These are phyloP conservation scores for Chrysochromulina parva DNA, from an alignment of 78 protist genomes.

Conservation along the genomic window DNA sequence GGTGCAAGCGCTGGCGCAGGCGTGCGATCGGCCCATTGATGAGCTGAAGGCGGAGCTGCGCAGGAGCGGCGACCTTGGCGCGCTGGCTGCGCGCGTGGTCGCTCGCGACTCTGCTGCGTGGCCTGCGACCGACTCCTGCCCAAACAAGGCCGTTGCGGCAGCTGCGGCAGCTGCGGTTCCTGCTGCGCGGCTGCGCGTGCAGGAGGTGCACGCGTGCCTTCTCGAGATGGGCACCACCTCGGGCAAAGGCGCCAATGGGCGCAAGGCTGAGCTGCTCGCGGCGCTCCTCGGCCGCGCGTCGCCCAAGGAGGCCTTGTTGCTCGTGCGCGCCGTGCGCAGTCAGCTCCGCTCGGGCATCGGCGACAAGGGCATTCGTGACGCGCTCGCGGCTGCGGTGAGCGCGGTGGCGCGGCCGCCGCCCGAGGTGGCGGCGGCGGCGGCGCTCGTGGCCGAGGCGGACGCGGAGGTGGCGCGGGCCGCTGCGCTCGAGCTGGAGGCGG, in stretches of 20 bases:
- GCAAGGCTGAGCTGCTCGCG: conserved; percentile 64
- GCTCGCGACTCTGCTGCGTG: background rate
- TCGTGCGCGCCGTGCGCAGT: conserved; percentile 67
- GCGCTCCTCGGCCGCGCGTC: conserved; percentile 60
- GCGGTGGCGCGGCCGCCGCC: conserved; percentile 88
- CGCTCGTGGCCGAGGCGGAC: background rate
- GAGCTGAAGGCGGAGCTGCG: conserved; percentile 52
- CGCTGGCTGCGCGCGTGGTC: conserved; percentile 62
- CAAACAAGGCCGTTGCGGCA: too few species aligned
- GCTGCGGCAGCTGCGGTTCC: background rate
- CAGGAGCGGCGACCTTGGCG: conserved; percentile 87
- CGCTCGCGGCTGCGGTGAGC: conserved; percentile 88
- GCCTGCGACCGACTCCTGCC: too few species aligned
- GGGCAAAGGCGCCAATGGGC: background rate
- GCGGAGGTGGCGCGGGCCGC: background rate
- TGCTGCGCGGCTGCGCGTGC: conserved; percentile 61
- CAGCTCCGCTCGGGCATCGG: conserved; percentile 56
- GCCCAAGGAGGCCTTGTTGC: conserved; percentile 68
- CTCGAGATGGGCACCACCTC: conserved; percentile 46
- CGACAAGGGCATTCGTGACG: conserved; percentile 68
- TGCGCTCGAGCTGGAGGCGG: too few species aligned
- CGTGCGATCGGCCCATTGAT: conserved; percentile 65
- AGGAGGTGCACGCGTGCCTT: conserved; percentile 46
- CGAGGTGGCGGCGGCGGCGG: background rate
- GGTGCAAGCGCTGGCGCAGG: conserved; percentile 75